Percentiles rank a stretch among this genome's conserved stretches.
These are phyloP conservation scores for Aschersonia sp. DNA, from an alignment of 2,329 filamentous ascomycete species.

Conservation along the genomic window DNA sequence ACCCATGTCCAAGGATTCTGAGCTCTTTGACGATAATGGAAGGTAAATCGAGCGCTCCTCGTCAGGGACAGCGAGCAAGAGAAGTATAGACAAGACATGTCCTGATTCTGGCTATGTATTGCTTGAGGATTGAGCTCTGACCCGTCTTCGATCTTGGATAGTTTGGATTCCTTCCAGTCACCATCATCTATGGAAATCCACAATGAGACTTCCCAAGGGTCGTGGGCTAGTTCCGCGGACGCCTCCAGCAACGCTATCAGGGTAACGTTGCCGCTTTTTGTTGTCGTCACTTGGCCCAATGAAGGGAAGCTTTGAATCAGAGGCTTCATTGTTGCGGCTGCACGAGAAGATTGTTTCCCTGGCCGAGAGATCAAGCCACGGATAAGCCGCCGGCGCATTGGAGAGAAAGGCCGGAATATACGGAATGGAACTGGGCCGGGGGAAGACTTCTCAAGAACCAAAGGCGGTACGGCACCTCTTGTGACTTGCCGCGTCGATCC, in stretches of 20 bases:
- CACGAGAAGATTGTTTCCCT: background rate
- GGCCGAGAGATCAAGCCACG: background rate
- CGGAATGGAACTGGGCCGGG: too few species aligned
- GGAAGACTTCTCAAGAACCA: too few species aligned
- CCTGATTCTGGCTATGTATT: constrained; percentile 26
- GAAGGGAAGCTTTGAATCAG: constrained; percentile 47
- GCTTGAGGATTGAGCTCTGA: constrained; percentile 25
- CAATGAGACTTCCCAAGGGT: constrained; percentile 57
- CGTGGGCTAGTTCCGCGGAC: constrained; percentile 33
- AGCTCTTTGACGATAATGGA: constrained; percentile 47
- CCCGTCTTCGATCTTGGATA: constrained; percentile 14
- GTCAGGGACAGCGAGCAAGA: constrained; percentile 31
- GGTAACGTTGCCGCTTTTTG: constrained; percentile 30
- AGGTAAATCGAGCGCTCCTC: constrained; percentile 46
- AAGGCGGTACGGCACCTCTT: too few species aligned
- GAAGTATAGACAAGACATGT: constrained; percentile 35
- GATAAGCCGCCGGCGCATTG: too few species aligned
- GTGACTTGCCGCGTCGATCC: too few species aligned
- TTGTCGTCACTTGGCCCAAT: constrained; percentile 57
- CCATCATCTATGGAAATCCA: constrained; percentile 53
- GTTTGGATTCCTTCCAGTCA: constrained; percentile 37
- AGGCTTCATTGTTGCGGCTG: constrained; percentile 16
- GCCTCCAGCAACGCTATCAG: constrained; percentile 62
- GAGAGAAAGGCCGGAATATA: too few species aligned
- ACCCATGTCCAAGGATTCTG: constrained; percentile 55